These are phyloP conservation scores for Leccinum subfulvum DNA, from an alignment of 1,284 basidiomycete species.

Conservation along the genomic window DNA sequence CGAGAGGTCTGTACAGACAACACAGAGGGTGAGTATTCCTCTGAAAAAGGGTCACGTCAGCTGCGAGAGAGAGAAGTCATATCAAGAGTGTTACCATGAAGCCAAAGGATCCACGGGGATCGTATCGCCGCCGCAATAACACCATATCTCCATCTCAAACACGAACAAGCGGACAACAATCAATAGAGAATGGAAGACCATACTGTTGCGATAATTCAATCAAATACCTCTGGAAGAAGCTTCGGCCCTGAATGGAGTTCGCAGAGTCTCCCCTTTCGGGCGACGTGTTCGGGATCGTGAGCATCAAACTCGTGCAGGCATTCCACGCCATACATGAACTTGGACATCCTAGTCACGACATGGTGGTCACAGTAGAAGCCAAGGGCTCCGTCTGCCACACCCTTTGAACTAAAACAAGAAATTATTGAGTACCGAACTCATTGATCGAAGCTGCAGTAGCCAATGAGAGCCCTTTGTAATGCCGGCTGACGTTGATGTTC, in stretches of 20 bases:
- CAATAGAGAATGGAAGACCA: constrained; percentile 23
- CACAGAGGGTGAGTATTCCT: constrained; percentile 71
- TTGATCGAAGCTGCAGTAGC: constrained; percentile 5
- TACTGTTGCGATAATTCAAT: constrained; percentile 71
- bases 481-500: constrained; percentile 63
- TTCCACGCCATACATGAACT: constrained; percentile 78
- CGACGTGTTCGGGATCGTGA: constrained; percentile 62
- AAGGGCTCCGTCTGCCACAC: constrained; percentile 76
- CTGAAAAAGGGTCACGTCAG: constrained; percentile 34
- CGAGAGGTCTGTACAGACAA: constrained; percentile 73
- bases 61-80: background rate
- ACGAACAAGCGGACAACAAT: constrained; percentile 47
- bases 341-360: constrained; percentile 73
- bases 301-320: constrained; percentile 67
- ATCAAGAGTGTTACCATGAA: constrained; percentile 45
- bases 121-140: constrained; percentile 65
- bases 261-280: constrained; percentile 61
- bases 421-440: constrained; percentile 5
- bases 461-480: constrained; percentile 46
- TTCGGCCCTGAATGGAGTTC: constrained; percentile 74
- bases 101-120: constrained; percentile 71
- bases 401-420: constrained; percentile 49
- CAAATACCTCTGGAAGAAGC: constrained; percentile 73
- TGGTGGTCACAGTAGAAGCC: constrained; percentile 82
- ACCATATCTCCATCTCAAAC: constrained; percentile 81